Conservation (phyloP, 1,284 basidiomycete species). For the Apiotrichum gamsii region DNA sequence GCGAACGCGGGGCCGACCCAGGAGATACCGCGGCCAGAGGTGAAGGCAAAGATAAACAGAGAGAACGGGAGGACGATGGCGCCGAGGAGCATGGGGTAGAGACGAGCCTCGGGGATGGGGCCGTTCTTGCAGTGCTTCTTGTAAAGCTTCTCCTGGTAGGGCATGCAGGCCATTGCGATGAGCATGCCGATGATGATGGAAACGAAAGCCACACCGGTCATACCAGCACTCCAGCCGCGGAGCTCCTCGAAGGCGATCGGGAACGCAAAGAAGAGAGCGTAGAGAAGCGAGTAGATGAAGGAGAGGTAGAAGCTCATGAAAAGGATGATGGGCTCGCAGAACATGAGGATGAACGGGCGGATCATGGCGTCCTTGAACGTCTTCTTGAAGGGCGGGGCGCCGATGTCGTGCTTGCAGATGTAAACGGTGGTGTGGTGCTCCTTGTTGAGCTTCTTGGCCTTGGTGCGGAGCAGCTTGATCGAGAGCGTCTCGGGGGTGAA, state of each 20-base stretch:
- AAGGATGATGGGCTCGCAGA: slow-evolving; percentile 48
- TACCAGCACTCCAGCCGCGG: slow-evolving; percentile 40
- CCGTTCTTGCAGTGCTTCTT: slow-evolving; percentile 16
- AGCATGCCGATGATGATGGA: slow-evolving; percentile 39
- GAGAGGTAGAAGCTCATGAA: slow-evolving; percentile 49
- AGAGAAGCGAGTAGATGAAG: slow-evolving; percentile 48
- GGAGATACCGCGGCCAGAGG: slow-evolving; percentile 25
- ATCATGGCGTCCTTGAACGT: slow-evolving; percentile 42
- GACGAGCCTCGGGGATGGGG: slow-evolving; percentile 30
- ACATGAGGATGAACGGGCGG: slow-evolving; percentile 47
- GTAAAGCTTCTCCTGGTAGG: slow-evolving; percentile 41
- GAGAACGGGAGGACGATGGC: slow-evolving; percentile 40
- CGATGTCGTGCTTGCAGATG: slow-evolving; percentile 39
- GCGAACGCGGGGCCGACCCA: slow-evolving; percentile 37
- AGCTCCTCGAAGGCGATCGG: slow-evolving; percentile 43
- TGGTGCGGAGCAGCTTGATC: slow-evolving; percentile 42
- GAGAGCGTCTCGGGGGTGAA: slow-evolving; percentile 47
- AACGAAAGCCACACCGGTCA: slow-evolving; percentile 43
- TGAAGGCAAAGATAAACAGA: slow-evolving; percentile 47
- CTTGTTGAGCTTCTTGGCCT: slow-evolving; percentile 42
- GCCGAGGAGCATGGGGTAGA: slow-evolving; percentile 37
- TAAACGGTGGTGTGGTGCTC: slow-evolving; percentile 41
- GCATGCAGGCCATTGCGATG: slow-evolving; percentile 30
- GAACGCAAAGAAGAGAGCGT: slow-evolving; percentile 44
- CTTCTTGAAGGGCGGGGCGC: slow-evolving; percentile 28